These are phyloP conservation scores for Xerocomellus amylosporus DNA, from an alignment of 768 basidiomycete species.

Conservation along the genomic window DNA sequence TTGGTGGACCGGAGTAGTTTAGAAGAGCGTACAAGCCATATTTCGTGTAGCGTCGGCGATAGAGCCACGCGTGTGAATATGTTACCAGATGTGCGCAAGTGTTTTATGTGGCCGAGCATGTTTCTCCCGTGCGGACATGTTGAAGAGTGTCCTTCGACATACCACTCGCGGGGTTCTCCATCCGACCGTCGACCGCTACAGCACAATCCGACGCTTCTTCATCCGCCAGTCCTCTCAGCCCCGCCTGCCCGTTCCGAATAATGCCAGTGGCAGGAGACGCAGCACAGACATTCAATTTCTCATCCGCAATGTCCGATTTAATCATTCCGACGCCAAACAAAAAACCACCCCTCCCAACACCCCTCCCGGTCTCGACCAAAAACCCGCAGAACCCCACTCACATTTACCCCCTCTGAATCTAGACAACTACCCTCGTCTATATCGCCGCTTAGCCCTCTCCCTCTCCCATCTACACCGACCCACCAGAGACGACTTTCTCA, in stretches of 20 bases:
- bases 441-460: conserved; percentile 72
- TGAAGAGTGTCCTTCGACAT: conserved; percentile 21
- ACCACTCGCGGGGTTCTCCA: conserved; percentile 21
- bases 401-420: conserved; percentile 37
- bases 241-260: not conserved
- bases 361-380: conserved; percentile 2
- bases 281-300: not conserved
- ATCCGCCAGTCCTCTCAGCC: conserved; percentile 22
- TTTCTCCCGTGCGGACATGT: conserved; percentile 11
- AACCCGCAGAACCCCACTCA: conserved; percentile 2
- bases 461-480: conserved; percentile 77
- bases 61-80: not conserved
- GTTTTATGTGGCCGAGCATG: not conserved
- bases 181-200: conserved; percentile 54
- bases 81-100: not conserved
- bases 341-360: not conserved
- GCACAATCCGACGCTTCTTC: conserved; percentile 58
- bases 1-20: too few species aligned
- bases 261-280: not conserved
- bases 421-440: conserved; percentile 78
- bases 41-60: too few species aligned
- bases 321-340: conserved; percentile 17
- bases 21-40: too few species aligned
- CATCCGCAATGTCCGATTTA: conserved; percentile 5
- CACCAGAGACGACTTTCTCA: conserved; percentile 85